Percentiles rank a stretch among this genome's conserved stretches.
These are phyloP conservation scores for Macrolepiota fuliginosa DNA, from an alignment of 768 basidiomycete species.

Conservation along the genomic window DNA sequence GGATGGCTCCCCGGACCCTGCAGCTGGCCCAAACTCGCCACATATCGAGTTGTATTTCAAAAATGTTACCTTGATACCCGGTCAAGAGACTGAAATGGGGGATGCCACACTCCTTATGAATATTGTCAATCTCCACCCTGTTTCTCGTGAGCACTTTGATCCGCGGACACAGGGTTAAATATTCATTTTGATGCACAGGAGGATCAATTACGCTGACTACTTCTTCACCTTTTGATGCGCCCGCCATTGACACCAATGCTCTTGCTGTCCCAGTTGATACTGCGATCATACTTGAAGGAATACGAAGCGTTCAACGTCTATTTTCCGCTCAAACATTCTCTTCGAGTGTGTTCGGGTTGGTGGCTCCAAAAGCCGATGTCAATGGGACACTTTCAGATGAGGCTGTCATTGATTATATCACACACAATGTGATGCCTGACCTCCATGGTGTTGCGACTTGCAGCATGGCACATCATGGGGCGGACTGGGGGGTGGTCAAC, in stretches of 20 bases:
- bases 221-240: constrained; percentile 18
- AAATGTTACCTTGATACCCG: not conserved
- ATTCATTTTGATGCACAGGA: not conserved
- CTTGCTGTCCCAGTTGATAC: constrained; percentile 5
- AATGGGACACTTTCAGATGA: not conserved
- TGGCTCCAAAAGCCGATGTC: not conserved
- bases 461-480: too few species aligned
- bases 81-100: not conserved
- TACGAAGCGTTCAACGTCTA: too few species aligned
- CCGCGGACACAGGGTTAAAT: not conserved
- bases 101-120: not conserved
- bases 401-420: not conserved
- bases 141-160: not conserved
- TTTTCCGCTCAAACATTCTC: too few species aligned
- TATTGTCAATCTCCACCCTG: not conserved
- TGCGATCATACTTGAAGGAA: not conserved
- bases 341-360: too few species aligned
- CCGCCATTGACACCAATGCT: constrained; percentile 7
- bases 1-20: not conserved
- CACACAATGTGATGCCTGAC: not conserved
- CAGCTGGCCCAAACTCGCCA: not conserved
- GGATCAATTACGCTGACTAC: constrained; percentile 20
- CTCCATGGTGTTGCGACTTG: not conserved
- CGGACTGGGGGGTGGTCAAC: too few species aligned
- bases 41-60: not conserved